phyloP scores from a whole-genome alignment of 1,284 basidiomycete genomes.

The Ustilago xerochloae region DNA sequence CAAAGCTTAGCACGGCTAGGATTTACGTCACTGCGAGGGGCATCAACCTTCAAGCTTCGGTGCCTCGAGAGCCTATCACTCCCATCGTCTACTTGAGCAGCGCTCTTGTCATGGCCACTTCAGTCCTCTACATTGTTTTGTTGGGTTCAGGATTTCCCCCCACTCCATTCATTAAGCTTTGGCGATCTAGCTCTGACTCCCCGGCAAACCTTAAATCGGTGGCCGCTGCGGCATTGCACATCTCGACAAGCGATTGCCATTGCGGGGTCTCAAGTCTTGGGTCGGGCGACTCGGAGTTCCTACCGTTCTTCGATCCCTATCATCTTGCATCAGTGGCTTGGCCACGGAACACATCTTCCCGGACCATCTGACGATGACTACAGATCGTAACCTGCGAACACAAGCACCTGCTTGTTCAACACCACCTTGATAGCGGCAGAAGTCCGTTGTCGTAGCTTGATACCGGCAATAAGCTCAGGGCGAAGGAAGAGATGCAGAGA shows the following conservation, averaged over 20 bases:
- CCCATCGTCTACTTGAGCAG: slow-evolving; percentile 1
- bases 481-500: not conserved
- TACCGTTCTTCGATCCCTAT: slow-evolving; percentile 5
- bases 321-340: not conserved
- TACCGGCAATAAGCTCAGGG: not conserved
- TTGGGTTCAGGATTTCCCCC: not conserved
- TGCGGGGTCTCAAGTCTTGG: not conserved
- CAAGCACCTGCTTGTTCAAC: not conserved
- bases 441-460: not conserved
- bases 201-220: slow-evolving; percentile 1
- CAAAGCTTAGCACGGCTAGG: slow-evolving; percentile 6
- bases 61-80: slow-evolving; percentile 33
- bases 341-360: not conserved
- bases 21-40: slow-evolving; percentile 4
- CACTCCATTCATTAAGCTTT: slow-evolving; percentile 3
- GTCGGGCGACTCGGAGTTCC: not conserved
- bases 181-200: slow-evolving; percentile 14
- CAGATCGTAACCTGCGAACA: not conserved
- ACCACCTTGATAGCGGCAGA: not conserved
- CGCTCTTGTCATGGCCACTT: no score
- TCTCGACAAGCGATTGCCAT: not conserved
- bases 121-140: no score
- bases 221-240: slow-evolving; percentile 2
- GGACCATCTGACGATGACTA: not conserved
- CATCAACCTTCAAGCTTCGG: slow-evolving; percentile 15